Evolutionary conservation across 1,284 basidiomycete species (phyloP), one percentile per base, ranked within the genome.

Genomic region (Flammula alnicola): DNA sequence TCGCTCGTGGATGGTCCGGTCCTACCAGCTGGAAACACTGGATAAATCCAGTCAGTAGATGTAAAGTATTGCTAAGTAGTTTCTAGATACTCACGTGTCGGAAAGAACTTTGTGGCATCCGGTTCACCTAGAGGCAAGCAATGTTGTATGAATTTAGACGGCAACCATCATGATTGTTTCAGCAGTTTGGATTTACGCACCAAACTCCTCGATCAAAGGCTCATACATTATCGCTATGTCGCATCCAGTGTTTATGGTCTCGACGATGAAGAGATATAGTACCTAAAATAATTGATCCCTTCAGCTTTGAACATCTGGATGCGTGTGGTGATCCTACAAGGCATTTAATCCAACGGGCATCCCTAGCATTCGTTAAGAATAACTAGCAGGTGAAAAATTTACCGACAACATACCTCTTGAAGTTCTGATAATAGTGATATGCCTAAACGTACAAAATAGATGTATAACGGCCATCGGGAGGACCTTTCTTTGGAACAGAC

Each of bases 201-300:
- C 75, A 43, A 71, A 77, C 29, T 69, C 57, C 20, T 68, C 37
- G 26, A 78, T 71, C 6, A 79, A 65, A 6, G 77, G 75, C 49
- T 79, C 66, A 39, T 74, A 79, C 54, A 79, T 69, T 61, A 78
- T 67, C 3, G 62, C 69, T 35, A 75, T 72, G 52, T 78, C 70
- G 48, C 70, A 72, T 5, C 45, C 68, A 4, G 72, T 75, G 52
- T 77, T 78, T 3, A 69, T 46, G 0, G 75, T 74, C 47, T 79
- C 78, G 17, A 71, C 54, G 17, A 73, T 38, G 39, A 79, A 70
- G 3, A 79, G 58, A 54, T 72, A 74, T 8, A 67, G 38, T 1
- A 78, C 69, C 75, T 77, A 37, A 9, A 10, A n/a, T 35, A 14
- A 8, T 14, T 39, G 31, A 19, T 31, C 19, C 47, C 16, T n/a